Percentiles rank a stretch among this genome's conserved stretches.
Evolutionary conservation across 352 stramenopile species (phyloP).

Genomic region (Elongisporangium prolatum): DNA sequence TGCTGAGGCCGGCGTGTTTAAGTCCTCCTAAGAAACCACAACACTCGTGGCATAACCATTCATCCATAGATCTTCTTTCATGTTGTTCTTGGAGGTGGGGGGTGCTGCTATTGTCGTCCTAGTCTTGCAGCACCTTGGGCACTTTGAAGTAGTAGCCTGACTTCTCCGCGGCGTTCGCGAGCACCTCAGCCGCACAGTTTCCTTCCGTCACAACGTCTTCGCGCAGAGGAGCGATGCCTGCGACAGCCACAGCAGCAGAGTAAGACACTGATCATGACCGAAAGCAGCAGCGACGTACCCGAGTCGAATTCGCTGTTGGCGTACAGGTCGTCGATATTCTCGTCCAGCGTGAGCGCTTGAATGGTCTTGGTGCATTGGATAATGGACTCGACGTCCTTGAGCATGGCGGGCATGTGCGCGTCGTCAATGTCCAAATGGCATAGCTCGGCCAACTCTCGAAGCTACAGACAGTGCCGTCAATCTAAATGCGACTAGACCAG

Average conservation of each 20-base stretch:
- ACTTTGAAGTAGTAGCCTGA: slow-evolving; percentile 86
- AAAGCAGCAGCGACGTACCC: slow-evolving; percentile 12
- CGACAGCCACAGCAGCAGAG: background rate
- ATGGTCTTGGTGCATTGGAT: slow-evolving; percentile 87
- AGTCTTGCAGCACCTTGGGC: slow-evolving; percentile 82
- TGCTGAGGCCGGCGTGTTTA: slow-evolving; percentile 73
- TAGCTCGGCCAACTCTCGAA: slow-evolving; percentile 74
- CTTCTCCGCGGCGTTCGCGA: slow-evolving; percentile 72
- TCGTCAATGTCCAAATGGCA: slow-evolving; percentile 80
- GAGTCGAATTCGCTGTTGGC: slow-evolving; percentile 52
- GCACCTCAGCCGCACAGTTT: slow-evolving; percentile 61
- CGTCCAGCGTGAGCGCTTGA: slow-evolving; percentile 73
- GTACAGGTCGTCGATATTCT: slow-evolving; percentile 84
- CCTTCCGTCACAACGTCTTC: slow-evolving; percentile 76
- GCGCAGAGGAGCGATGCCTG: slow-evolving; percentile 47
- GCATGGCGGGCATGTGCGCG: slow-evolving; percentile 56
- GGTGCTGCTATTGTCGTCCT: slow-evolving; percentile 6
- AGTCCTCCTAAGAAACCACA: slow-evolving; percentile 18
- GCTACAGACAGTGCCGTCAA: slow-evolving; percentile 17
- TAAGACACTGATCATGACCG: background rate
- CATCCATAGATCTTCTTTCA: slow-evolving; percentile 11
- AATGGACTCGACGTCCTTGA: slow-evolving; percentile 83
- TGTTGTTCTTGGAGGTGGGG: background rate
- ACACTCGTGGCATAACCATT: slow-evolving; percentile 20
- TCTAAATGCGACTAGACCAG: background rate